Percentiles rank a stretch among this genome's conserved stretches.
Evolutionary conservation across 2,329 filamentous ascomycete species (phyloP).

Genomic region (Fusarium sp.): DNA sequence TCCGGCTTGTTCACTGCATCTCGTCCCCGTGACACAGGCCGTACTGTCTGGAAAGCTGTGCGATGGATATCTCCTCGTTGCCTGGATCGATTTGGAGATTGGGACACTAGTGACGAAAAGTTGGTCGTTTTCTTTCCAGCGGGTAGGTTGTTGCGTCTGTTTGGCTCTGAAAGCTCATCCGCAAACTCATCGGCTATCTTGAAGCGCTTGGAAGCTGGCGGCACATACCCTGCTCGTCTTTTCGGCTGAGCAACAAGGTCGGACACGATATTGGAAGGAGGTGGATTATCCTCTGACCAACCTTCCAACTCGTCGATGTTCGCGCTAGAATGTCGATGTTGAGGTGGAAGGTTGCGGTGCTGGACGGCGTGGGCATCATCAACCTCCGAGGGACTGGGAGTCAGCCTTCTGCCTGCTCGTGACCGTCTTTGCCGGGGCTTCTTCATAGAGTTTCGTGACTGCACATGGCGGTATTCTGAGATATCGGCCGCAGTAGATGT

Average conservation of each 20-base stretch:
- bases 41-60: slow-evolving; percentile 32
- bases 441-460: slow-evolving; percentile 10
- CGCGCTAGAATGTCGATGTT: background rate
- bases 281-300: slow-evolving; percentile 17
- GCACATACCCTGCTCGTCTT: slow-evolving; percentile 10
- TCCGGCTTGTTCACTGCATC: background rate
- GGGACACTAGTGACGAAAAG: slow-evolving; percentile 22
- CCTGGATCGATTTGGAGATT: background rate
- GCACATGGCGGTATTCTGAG: slow-evolving; percentile 38
- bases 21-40: background rate
- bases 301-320: slow-evolving; percentile 44
- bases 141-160: background rate
- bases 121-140: slow-evolving; percentile 22
- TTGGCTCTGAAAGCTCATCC: slow-evolving; percentile 45
- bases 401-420: background rate
- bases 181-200: slow-evolving; percentile 35
- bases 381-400: background rate
- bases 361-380: slow-evolving; percentile 25
- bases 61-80: slow-evolving; percentile 45
- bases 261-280: slow-evolving; percentile 39
- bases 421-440: slow-evolving; percentile 17
- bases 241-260: slow-evolving; percentile 30
- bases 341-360: slow-evolving; percentile 29
- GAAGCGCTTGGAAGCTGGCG: slow-evolving; percentile 22
- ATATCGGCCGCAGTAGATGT: slow-evolving; percentile 17